Conservation (phyloP, 441 rosid species). For the Codiaeum variegatum region DNA sequence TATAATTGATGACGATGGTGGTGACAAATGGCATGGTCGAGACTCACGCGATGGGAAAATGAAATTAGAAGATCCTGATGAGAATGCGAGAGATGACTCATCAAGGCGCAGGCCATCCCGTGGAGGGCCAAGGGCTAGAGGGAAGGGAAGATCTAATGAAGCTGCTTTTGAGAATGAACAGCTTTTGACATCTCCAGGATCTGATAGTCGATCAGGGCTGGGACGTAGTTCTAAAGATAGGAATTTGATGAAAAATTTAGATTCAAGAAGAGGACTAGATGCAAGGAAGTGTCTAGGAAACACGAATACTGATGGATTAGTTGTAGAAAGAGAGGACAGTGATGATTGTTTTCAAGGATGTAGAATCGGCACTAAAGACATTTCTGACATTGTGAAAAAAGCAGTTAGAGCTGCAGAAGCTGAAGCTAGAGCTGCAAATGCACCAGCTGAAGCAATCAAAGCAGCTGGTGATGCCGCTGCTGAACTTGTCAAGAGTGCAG, state of each 20-base stretch:
- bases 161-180: conserved; percentile 58
- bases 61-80: conserved; percentile 61
- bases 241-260: conserved; percentile 45
- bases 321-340: conserved; percentile 59
- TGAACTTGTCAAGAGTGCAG: conserved; percentile 89
- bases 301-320: conserved; percentile 38
- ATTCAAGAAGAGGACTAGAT: conserved; percentile 52
- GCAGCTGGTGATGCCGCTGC: conserved; percentile 98
- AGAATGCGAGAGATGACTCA: conserved; percentile 71
- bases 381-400: conserved; percentile 67
- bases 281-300: conserved; percentile 40
- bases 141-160: conserved; percentile 66
- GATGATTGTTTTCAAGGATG: conserved; percentile 83
- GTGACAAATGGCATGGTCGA: conserved; percentile 43
- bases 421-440: conserved; percentile 90
- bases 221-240: conserved; percentile 50
- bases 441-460: conserved; percentile 77
- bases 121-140: conserved; percentile 61
- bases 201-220: conserved; percentile 51
- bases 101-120: conserved; percentile 59
- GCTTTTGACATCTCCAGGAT: conserved; percentile 56
- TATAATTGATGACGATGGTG: conserved; percentile 45
- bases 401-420: conserved; percentile 95
- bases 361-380: conserved; percentile 73
- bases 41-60: conserved; percentile 49